A percentile compares a stretch with the other conserved stretches of the same genome.
phyloP scores from a whole-genome alignment of 2,329 filamentous ascomycete genomes.

The Fusarium sublunatum region DNA sequence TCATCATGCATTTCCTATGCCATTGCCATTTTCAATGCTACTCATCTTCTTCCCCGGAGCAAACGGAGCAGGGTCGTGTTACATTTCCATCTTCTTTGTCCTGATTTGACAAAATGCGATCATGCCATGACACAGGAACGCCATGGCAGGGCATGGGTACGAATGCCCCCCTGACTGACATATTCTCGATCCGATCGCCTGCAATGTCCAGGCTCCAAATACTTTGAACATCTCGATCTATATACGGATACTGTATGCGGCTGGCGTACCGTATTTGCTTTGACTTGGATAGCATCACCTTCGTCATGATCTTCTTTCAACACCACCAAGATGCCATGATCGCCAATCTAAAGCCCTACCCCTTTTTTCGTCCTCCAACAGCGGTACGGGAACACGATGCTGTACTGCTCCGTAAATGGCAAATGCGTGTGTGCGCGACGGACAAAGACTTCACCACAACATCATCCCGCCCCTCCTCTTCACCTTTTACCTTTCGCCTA shows the following conservation, averaged over 20 bases:
- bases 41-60: constrained; percentile 1
- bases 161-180: constrained; percentile 9
- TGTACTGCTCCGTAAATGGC: background rate
- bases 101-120: constrained; percentile 30
- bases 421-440: constrained; percentile 5
- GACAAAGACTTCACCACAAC: constrained; percentile 21
- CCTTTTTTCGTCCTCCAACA: constrained; percentile 3
- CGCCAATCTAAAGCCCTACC: constrained; percentile 2
- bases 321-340: constrained; percentile 21
- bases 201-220: background rate
- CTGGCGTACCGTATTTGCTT: background rate
- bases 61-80: constrained; percentile 3
- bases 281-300: constrained; percentile 10
- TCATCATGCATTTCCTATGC: constrained; percentile 16
- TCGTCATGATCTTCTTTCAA: constrained; percentile 33
- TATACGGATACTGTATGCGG: background rate
- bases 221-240: constrained; percentile 26
- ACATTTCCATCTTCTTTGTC: background rate
- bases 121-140: constrained; percentile 11
- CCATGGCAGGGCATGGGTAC: constrained; percentile 14
- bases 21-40: background rate
- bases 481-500: constrained; percentile 21
- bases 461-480: constrained; percentile 34
- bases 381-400: background rate
- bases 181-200: constrained; percentile 32